phyloP scores from a whole-genome alignment of 768 basidiomycete species.

The Xanthoconium purpureum region DNA sequence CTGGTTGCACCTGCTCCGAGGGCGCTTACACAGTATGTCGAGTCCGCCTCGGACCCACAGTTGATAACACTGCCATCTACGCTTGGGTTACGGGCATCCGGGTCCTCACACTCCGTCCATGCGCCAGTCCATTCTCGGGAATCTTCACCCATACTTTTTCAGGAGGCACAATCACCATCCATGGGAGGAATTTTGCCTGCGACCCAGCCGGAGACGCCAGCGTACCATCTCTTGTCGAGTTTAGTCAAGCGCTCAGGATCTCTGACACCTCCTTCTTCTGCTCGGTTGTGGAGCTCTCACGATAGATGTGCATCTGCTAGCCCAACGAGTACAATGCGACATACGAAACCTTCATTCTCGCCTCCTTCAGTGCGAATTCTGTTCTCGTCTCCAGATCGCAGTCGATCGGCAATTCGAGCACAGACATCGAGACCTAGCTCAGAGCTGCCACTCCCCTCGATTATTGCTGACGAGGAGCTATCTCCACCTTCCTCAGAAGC shows the following conservation, averaged over 20 bases:
- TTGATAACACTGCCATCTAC: constrained; percentile 65
- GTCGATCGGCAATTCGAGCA: constrained; percentile 6
- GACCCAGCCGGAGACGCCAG: constrained; percentile 44
- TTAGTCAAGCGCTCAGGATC: constrained; percentile 43
- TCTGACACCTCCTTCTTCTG: constrained; percentile 22
- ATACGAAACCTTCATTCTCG: constrained; percentile 11
- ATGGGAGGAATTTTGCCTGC: constrained; percentile 32
- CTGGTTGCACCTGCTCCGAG: constrained; percentile 69
- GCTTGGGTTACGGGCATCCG: constrained; percentile 52
- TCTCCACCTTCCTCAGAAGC: constrained; percentile 50
- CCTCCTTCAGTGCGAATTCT: constrained; percentile 12
- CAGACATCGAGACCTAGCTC: constrained; percentile 26
- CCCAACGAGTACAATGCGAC: constrained; percentile 28
- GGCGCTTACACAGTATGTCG: constrained; percentile 72
- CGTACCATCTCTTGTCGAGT: constrained; percentile 60
- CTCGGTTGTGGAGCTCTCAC: constrained; percentile 32
- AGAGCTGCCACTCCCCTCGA: constrained; percentile 42
- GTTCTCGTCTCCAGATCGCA: constrained; percentile 14
- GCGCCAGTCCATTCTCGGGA: constrained; percentile 12
- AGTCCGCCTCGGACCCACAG: constrained; percentile 51
- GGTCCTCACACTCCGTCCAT: constrained; percentile 26
- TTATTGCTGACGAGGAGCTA: constrained; percentile 56
- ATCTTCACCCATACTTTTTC: background rate
- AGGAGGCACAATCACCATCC: background rate
- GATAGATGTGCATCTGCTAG: constrained; percentile 35